Evolutionary conservation across 495 filamentous ascomycete genomes (phyloP).

Genomic region (Trichoderma reesei): DNA sequence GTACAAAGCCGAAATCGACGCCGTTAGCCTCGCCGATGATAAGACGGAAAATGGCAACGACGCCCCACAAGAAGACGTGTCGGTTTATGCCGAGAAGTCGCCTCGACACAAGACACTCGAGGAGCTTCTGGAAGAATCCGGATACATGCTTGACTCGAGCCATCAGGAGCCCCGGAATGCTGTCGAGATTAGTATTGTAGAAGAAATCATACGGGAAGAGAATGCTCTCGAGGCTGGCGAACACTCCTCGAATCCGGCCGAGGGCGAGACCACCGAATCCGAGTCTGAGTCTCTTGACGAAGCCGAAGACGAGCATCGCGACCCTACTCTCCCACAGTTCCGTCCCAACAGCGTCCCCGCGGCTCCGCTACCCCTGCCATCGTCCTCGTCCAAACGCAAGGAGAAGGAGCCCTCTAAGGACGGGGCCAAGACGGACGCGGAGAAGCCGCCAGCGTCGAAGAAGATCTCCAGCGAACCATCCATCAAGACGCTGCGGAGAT

Average conservation of each 20-base stretch:
- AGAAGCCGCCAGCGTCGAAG: constrained; percentile 20
- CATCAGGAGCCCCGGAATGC: constrained; percentile 6
- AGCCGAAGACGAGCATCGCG: constrained; percentile 27
- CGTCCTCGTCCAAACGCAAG: constrained; percentile 12
- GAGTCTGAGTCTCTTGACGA: background rate
- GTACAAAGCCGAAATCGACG: constrained; percentile 35
- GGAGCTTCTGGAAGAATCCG: background rate
- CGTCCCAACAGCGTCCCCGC: constrained; percentile 38
- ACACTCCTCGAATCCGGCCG: constrained; percentile 14
- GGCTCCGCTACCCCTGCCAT: background rate
- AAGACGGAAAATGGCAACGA: constrained; percentile 18
- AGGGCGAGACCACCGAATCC: background rate
- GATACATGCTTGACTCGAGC: background rate
- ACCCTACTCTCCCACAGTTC: constrained; percentile 65
- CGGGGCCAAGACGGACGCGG: constrained; percentile 8
- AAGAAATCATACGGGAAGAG: constrained; percentile 11
- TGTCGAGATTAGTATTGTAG: background rate
- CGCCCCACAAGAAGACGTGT: constrained; percentile 6
- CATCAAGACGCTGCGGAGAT: constrained; percentile 30
- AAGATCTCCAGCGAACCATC: constrained; percentile 20
- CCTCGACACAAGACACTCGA: constrained; percentile 1
- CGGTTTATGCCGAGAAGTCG: background rate
- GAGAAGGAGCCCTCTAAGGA: constrained; percentile 23
- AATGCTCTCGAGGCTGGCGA: constrained; percentile 15
- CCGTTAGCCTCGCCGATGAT: constrained; percentile 39